Base-by-base conservation (phyloP, 345 rosid species). In the Hibiscus tridactylites region DNA sequence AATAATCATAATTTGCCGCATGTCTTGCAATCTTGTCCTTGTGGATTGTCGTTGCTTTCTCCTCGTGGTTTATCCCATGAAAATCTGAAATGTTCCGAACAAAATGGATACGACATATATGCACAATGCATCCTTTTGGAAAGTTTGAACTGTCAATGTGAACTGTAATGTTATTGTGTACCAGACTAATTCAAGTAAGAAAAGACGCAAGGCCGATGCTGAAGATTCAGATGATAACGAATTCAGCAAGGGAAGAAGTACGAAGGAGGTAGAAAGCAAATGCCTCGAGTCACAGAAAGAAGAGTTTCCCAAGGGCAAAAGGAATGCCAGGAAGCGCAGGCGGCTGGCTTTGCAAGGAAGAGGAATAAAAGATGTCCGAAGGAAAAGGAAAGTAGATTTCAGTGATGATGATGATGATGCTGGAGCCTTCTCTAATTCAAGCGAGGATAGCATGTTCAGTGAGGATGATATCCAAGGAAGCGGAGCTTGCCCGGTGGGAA, bases 231-330 rank as follows among this genome's bases (percentile, higher is more conserved):
- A 90, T 52, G 97, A 90, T 63, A 86, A 82, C 9, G 96, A 87
- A 69, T 84, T 65, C 69, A 76, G 83, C 58, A 79, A 82, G 77
- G 88, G 82, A 61, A 77, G 85, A 74, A 75, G 58, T 19, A 67
- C 33, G 5, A 83, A 73, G 75, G 88, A 84, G 74, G 42, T 65
- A 5, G 91, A 86, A 31, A 68, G 83, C 70, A 84, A 75, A 72
- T 73, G 83, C 79, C 76, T 85, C 5, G 88, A 83, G 57, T 85
- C 98, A 35, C 96, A 85, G 70, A 86, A 81, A 68, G 97, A 92
- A 72, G 97, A 89, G 56, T 87, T 86, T 75, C 98, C 98, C 6
- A 92, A 92, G 88, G 99, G 96, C 42, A 96, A 96, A 81, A 79
- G 97, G 50, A 88, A 91, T 75, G 96, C 94, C 47, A 87, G 97